Base-by-base conservation (phyloP, 352 stramenopile species). In the Phytophthora kernoviae region DNA sequence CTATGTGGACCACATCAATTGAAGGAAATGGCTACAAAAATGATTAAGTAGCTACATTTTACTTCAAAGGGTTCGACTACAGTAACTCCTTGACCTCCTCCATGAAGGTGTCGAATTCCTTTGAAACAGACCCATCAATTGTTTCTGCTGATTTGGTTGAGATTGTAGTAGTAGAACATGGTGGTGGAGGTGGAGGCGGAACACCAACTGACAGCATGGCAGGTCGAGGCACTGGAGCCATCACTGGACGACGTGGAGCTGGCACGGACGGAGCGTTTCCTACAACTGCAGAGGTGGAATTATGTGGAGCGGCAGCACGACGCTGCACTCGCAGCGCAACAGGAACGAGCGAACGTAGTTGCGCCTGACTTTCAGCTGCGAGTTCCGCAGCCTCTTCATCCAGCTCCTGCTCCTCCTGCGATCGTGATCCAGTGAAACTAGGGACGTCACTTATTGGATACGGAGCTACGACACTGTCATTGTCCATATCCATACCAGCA, bases 21-120 rank as follows among this genome's bases (percentile, higher is more conserved):
- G 4, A n/a, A 3, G 5, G 18, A 61, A 5, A 54, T 66, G 55
- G 56, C 45, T 63, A 68, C 44, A 54, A 2, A 11, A 18, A 11
- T 1, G 14, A 21, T 57, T 40, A 20, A 45, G 11, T 45, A 37
- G 5, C 32, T 43, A 20, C 34, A 46, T 20, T 33, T 5, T 4
- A 40, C 3, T 40, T 14, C 15, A 5, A 7, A 14, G 32, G 32
- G 26, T 18, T 10, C 15, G 10, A n/a, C 57, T 68, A 72, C 17
- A 80, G 40, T 45, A 77, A 22, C 9, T 65, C 68, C 27, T 85
- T 77, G 46, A 88, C 77, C 47, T 91, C 79, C n/a, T 87, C 70
- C 70, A 91, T 88, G 65, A 91, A 91, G 15, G 73, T 64, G 33
- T 90, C 79, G 30, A 86, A 89, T 43, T 88, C 77, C 26, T 73